Base-by-base conservation (phyloP, 2,329 filamentous ascomycete genomes). In the Aspergillus sp. region DNA sequence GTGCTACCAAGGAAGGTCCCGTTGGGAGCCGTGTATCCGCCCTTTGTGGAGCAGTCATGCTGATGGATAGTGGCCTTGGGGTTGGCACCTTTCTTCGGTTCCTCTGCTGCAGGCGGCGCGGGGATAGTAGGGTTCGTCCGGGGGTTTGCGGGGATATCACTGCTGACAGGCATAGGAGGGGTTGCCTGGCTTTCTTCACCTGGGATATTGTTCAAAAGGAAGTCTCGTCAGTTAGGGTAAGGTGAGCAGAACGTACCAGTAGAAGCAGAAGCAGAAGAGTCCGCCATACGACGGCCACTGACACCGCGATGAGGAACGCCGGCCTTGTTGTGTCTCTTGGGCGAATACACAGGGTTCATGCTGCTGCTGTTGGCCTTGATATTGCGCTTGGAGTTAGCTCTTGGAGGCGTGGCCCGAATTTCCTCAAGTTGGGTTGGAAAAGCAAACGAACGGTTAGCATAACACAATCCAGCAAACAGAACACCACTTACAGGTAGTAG, bases 1-100 rank as follows among this genome's bases (percentile, higher is more conserved):
- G 26, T 24, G 6, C 30, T 30, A 24, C 32, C 33, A 33, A 52
- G 33, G 13, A 34, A 37, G 32, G 35, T 39, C 17, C 51, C 48
- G 33, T 41, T 48, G 26, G 49, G 49, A 16, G 49, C 43, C 30
- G 31, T 45, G 36, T 50, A 52, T 32, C 28, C 19, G 8, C 25
- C 29, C 14, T 26, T 5, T 5, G 10, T 10, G 10, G 6, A 10
- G 19, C 19, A 20, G 2, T 24, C 29, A 24, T 13, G 30, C 10
- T 25, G 20, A 14, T 26, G 8, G 13, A 13, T 14, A 26, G 12
- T 26, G 25, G 8, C 2, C 13, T 26, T 17, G 10, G 30, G 26
- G 26, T 20, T 13, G 13, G 13, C 13, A 8, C 16, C n/a, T 17
- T 13, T 29, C 15, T 29, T 8, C 11, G n/a, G 17, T 5, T 19